Evolutionary conservation across 2,329 filamentous ascomycete genomes (phyloP).

Genomic region (Monilinia laxa): DNA sequence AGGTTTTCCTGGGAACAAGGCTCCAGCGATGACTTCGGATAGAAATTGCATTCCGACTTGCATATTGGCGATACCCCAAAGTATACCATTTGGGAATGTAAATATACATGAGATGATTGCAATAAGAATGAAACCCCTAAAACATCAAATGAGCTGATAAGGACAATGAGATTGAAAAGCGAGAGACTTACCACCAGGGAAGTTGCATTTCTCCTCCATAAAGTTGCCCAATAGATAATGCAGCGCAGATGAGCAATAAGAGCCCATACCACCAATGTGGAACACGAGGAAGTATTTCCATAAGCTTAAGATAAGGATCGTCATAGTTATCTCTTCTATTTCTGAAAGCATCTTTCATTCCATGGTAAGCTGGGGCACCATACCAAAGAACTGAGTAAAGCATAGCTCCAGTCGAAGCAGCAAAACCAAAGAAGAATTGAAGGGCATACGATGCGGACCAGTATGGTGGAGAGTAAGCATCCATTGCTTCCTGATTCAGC

Average conservation of each 20-base stretch:
- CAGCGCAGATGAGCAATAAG: constrained; percentile 45
- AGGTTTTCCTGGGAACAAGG: constrained; percentile 55
- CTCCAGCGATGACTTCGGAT: constrained; percentile 50
- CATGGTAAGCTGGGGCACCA: constrained; percentile 42
- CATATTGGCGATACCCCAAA: constrained; percentile 49
- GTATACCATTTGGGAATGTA: constrained; percentile 34
- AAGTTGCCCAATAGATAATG: constrained; percentile 43
- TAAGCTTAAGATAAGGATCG: constrained; percentile 47
- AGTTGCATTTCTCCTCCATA: constrained; percentile 57
- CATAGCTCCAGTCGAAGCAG: constrained; percentile 47
- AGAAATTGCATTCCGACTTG: constrained; percentile 49
- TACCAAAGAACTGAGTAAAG: constrained; percentile 47
- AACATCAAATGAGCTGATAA: not conserved
- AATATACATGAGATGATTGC: constrained; percentile 39
- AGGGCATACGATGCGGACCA: constrained; percentile 45
- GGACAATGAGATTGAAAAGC: accelerated
- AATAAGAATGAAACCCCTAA: constrained; percentile 34
- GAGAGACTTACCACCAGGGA: constrained; percentile 31
- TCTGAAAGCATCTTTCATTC: constrained; percentile 32
- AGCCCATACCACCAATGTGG: constrained; percentile 61
- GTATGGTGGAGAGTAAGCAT: constrained; percentile 15
- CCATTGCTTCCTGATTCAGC: constrained; percentile 32
- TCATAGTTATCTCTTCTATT: constrained; percentile 26
- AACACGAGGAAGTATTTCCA: constrained; percentile 51
- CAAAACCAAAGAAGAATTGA: constrained; percentile 48